Evolutionary conservation across 2,329 filamentous ascomycete species (phyloP).

Genomic region (Aureobasidium sp.): DNA sequence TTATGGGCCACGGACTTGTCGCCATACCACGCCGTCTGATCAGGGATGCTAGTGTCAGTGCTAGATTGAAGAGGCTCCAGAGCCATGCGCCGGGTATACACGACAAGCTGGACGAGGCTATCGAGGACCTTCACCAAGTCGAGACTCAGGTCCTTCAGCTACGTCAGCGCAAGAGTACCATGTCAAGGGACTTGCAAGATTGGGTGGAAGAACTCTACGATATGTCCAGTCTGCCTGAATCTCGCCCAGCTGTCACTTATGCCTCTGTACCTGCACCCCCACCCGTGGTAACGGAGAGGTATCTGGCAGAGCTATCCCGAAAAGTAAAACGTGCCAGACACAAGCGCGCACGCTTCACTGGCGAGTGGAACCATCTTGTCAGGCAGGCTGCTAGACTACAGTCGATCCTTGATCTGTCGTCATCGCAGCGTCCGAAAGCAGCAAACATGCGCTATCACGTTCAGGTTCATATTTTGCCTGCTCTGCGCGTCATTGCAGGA

Average conservation of each 20-base stretch:
- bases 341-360: conserved; percentile 70
- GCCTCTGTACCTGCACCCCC: conserved; percentile 44
- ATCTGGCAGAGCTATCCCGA: conserved; percentile 81
- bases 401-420: conserved; percentile 73
- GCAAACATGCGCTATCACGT: conserved; percentile 76
- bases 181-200: conserved; percentile 67
- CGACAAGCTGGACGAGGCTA: conserved; percentile 80
- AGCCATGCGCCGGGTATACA: conserved; percentile 71
- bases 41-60: conserved; percentile 69
- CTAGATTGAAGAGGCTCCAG: conserved; percentile 68
- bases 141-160: conserved; percentile 76
- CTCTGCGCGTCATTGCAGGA: conserved; percentile 57
- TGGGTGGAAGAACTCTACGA: conserved; percentile 96
- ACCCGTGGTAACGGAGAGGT: conserved; percentile 83
- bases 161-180: conserved; percentile 71
- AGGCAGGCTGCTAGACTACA: conserved; percentile 68
- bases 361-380: conserved; percentile 78
- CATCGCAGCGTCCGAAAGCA: conserved; percentile 58
- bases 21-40: conserved; percentile 78
- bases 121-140: conserved; percentile 69
- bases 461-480: conserved; percentile 67
- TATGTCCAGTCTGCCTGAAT: conserved; percentile 61
- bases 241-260: conserved; percentile 27
- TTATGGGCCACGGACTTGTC: conserved; percentile 96
- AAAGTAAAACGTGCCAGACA: conserved; percentile 76